Evolutionary conservation across 1,139 yeast species (phyloP).

Genomic region (Maudiozyma humilis): DNA sequence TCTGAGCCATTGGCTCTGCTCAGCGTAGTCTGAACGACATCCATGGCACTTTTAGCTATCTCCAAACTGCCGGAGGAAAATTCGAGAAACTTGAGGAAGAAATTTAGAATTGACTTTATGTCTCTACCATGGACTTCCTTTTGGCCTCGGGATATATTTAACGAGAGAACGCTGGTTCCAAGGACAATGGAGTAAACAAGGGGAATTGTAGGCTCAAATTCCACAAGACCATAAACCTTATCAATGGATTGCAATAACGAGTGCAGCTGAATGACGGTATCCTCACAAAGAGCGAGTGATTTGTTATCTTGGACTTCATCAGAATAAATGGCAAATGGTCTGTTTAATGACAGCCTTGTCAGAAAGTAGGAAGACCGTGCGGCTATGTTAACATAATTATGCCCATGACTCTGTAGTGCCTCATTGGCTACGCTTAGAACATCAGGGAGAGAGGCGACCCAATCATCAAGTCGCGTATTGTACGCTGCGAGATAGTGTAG

Average conservation of each 20-base stretch:
- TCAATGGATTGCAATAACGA: neutral
- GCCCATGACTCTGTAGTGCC: neutral
- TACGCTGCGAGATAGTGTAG: neutral
- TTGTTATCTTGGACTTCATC: neutral
- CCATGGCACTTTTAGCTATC: conserved; percentile 1
- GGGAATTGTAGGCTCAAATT: conserved; percentile 1
- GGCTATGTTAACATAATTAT: neutral
- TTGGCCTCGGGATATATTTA: neutral
- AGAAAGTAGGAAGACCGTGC: neutral
- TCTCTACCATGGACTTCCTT: neutral
- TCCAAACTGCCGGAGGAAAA: neutral
- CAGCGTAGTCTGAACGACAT: neutral
- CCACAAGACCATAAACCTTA: neutral
- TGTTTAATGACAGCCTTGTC: conserved; percentile 1
- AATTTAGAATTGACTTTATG: neutral
- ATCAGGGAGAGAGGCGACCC: neutral
- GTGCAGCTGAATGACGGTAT: neutral
- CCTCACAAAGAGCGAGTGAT: neutral
- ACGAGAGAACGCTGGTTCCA: neutral
- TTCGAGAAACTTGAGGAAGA: neutral
- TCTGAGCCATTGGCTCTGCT: neutral
- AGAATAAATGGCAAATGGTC: neutral
- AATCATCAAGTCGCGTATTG: neutral
- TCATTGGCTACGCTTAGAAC: neutral
- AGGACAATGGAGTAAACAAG: neutral